Evolutionary conservation across 148 eudicot species (phyloP).

Genomic region (Camellia sinensis): DNA sequence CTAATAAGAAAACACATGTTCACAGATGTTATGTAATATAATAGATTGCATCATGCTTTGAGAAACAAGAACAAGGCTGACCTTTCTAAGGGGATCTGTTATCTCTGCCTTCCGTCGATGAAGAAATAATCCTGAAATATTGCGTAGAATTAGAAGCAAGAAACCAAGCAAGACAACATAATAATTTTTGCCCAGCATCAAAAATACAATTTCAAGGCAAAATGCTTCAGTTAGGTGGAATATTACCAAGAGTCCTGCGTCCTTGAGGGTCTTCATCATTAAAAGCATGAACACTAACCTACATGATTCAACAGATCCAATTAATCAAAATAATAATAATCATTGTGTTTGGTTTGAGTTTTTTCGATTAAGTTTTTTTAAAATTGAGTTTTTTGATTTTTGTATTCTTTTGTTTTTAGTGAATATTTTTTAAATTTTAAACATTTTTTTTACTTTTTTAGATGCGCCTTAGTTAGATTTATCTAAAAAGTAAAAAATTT

Average conservation of each 20-base stretch:
- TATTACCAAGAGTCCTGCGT: conserved; percentile 89
- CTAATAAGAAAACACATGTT: neutral
- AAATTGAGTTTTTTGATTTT: too few species aligned
- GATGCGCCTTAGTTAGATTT: too few species aligned
- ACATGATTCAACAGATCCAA: conserved; percentile 27
- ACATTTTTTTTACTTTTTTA: too few species aligned
- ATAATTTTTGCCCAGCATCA: neutral
- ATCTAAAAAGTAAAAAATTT: too few species aligned
- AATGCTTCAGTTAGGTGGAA: conserved; percentile 5
- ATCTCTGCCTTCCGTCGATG: conserved; percentile 97
- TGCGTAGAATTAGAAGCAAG: conserved; percentile 9
- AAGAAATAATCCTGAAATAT: conserved; percentile 79
- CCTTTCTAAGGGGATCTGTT: conserved; percentile 73
- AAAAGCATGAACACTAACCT: conserved; percentile 98
- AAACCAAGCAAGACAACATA: neutral
- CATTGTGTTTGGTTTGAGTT: too few species aligned
- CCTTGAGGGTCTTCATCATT: conserved; percentile 99
- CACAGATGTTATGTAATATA: neutral
- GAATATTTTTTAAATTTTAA: too few species aligned
- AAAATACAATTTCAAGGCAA: neutral
- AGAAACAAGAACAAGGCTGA: conserved; percentile 31
- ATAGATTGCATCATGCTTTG: neutral
- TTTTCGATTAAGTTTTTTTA: too few species aligned
- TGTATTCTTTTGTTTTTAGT: too few species aligned
- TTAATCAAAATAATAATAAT: neutral